Percentiles rank a stretch among this genome's conserved stretches.
phyloP scores from a whole-genome alignment of 768 basidiomycete genomes.

The Lentinula boryana region DNA sequence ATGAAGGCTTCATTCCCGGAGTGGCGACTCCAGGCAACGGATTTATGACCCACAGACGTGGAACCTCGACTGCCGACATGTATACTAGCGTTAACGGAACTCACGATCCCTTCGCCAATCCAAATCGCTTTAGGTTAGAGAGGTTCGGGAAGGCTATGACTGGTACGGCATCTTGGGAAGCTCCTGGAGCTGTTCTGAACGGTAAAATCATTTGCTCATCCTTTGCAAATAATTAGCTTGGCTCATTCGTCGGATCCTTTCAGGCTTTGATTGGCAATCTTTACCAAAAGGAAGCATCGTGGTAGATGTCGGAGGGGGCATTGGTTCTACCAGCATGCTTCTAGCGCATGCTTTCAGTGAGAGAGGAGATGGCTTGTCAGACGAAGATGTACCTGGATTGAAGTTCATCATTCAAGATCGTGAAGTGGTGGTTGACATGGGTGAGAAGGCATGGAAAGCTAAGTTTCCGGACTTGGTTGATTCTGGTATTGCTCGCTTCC shows the following conservation, averaged over 20 bases:
- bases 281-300: conserved; percentile 39
- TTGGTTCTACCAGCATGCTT: conserved; percentile 39
- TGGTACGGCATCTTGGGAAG: conserved; percentile 68
- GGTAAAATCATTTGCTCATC: conserved; percentile 26
- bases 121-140: conserved; percentile 49
- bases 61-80: conserved; percentile 4
- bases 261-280: conserved; percentile 47
- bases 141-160: conserved; percentile 76
- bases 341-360: conserved; percentile 25
- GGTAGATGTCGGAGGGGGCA: conserved; percentile 58
- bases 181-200: conserved; percentile 49
- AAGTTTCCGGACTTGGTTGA: conserved; percentile 55
- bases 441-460: conserved; percentile 49
- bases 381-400: conserved; percentile 18
- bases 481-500: conserved; percentile 45
- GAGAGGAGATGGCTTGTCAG: conserved; percentile 8
- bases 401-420: conserved; percentile 49
- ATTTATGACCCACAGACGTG: neutral
- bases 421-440: conserved; percentile 41
- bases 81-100: neutral
- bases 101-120: conserved; percentile 8
- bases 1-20: conserved; percentile 15
- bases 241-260: neutral
- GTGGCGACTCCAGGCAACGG: neutral
- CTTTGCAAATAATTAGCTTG: neutral